Percentiles rank a stretch among this genome's conserved stretches.
phyloP scores from a whole-genome alignment of 768 basidiomycete genomes.

The Leccinellum luteum region DNA sequence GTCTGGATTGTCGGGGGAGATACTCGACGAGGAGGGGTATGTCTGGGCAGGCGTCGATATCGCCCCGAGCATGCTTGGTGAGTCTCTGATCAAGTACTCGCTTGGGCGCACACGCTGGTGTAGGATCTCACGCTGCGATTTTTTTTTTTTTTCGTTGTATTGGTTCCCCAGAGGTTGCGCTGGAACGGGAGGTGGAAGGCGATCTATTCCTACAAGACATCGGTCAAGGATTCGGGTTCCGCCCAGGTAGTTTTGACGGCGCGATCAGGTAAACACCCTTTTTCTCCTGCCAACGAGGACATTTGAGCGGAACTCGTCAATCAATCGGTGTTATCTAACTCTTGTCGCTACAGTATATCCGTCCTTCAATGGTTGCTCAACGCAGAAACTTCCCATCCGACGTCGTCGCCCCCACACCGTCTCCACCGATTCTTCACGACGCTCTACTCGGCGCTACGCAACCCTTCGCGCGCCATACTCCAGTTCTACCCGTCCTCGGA shows the following conservation, averaged over 20 bases:
- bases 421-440: conserved; percentile 90
- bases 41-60: conserved; percentile 94
- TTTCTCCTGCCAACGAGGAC: no score
- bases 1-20: conserved; percentile 94
- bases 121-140: neutral
- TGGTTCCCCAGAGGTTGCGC: conserved; percentile 68
- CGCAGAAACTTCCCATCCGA: conserved; percentile 88
- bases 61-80: conserved; percentile 95
- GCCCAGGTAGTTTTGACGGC: conserved; percentile 96
- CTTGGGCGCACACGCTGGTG: no score
- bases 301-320: neutral
- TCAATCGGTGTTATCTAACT: no score
- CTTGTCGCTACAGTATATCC: conserved; percentile 69
- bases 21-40: conserved; percentile 92
- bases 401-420: conserved; percentile 85
- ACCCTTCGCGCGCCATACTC: conserved; percentile 81
- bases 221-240: conserved; percentile 95
- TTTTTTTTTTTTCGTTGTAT: neutral
- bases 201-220: conserved; percentile 97
- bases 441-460: conserved; percentile 79
- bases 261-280: conserved; percentile 74
- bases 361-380: conserved; percentile 99
- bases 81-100: conserved; percentile 22
- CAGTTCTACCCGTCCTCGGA: conserved; percentile 98
- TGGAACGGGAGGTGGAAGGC: conserved; percentile 93